These are phyloP conservation scores for Geosiphon pyriformis DNA, from an alignment of 192 early-diverging fungal species.

Conservation along the genomic window DNA sequence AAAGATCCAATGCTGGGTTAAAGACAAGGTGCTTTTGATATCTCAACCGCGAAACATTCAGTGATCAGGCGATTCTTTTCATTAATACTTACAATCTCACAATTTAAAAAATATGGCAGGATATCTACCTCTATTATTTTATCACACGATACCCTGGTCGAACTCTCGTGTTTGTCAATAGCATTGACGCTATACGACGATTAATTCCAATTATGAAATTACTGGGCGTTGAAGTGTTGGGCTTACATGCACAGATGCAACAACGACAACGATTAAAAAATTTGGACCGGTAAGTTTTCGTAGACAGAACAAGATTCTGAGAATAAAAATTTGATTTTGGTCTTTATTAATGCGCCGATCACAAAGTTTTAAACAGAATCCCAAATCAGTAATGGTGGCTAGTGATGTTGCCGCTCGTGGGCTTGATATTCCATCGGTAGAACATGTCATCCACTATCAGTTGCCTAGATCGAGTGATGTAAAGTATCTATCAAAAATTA, in stretches of 20 bases:
- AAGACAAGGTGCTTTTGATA: conserved; percentile 53
- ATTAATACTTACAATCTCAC: too few species aligned
- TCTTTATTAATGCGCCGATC: background rate
- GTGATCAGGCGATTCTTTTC: background rate
- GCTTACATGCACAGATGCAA: conserved; percentile 94
- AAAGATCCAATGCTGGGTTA: conserved; percentile 77
- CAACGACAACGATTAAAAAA: conserved; percentile 92
- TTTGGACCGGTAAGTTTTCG: conserved; percentile 58
- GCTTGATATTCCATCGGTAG: conserved; percentile 87
- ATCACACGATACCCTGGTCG: conserved; percentile 78
- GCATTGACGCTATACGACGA: conserved; percentile 87
- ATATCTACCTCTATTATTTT: conserved; percentile 84
- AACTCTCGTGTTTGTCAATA: conserved; percentile 94
- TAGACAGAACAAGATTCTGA: too few species aligned
- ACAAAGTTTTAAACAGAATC: conserved; percentile 63
- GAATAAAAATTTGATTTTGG: too few species aligned
- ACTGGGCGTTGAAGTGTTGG: conserved; percentile 66
- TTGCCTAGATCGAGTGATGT: conserved; percentile 79
- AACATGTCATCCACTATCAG: conserved; percentile 96
- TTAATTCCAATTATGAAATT: conserved; percentile 78
- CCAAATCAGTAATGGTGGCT: conserved; percentile 80
- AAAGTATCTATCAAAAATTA: background rate
- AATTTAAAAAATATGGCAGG: too few species aligned
- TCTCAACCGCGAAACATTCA: background rate
- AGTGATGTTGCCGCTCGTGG: conserved; percentile 95